Conservation (phyloP, 2,329 filamentous ascomycete species). For the Fusarium sp. region DNA sequence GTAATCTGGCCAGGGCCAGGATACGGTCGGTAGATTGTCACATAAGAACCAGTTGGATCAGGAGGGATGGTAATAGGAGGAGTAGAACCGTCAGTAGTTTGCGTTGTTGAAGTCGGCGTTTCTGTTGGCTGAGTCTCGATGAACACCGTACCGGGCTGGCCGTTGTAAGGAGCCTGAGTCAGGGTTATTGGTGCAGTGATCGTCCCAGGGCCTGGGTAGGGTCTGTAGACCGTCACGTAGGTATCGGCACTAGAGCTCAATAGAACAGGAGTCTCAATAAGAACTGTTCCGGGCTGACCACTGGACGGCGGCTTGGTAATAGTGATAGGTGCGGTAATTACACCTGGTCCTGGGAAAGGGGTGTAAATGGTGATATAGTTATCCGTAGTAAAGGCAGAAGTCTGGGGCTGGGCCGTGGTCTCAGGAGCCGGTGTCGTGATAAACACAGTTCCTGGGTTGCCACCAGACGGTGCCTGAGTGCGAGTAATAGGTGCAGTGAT, state of each 20-base stretch:
- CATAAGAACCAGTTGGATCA: conserved; percentile 19
- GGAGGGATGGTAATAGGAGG: conserved; percentile 19
- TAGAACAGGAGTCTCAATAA: conserved; percentile 26
- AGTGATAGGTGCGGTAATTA: conserved; percentile 18
- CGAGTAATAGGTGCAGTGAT: conserved; percentile 26
- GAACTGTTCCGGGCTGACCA: conserved; percentile 23
- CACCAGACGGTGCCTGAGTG: conserved; percentile 11
- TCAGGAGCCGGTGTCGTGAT: conserved; percentile 18
- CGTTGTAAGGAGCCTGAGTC: conserved; percentile 22
- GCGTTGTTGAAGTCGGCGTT: not conserved
- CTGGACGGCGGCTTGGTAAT: conserved; percentile 18
- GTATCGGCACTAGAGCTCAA: conserved; percentile 12
- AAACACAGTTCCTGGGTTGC: conserved; percentile 22
- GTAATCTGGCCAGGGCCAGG: conserved; percentile 21
- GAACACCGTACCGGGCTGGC: conserved; percentile 28
- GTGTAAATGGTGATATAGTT: conserved; percentile 29
- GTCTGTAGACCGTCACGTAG: conserved; percentile 29
- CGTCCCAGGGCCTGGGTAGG: conserved; percentile 22
- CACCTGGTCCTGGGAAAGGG: conserved; percentile 21
- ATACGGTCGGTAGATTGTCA: conserved; percentile 25
- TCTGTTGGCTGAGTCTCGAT: conserved; percentile 22
- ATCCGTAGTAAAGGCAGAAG: conserved; percentile 1
- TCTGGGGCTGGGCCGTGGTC: not conserved
- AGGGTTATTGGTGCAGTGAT: conserved; percentile 29
- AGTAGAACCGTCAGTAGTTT: not conserved